Percentiles rank a stretch among this genome's conserved stretches.
Conservation (phyloP, 2,329 filamentous ascomycete species). For the Aspergillus ruber region DNA sequence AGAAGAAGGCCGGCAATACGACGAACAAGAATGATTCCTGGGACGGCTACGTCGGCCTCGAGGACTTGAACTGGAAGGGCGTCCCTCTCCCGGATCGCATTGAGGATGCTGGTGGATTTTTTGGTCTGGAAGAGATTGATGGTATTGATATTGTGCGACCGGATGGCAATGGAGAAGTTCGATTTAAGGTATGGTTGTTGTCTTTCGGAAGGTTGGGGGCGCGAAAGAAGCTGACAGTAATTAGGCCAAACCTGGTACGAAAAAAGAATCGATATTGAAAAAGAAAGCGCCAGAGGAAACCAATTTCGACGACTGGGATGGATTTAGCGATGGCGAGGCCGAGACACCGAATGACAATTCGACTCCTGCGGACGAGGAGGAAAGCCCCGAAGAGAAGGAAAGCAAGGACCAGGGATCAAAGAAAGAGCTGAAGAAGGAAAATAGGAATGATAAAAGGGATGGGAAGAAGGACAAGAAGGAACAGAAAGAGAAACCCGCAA, state of each 20-base stretch:
- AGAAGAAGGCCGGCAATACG: slow-evolving; percentile 21
- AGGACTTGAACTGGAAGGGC: slow-evolving; percentile 56
- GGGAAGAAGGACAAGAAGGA: slow-evolving; percentile 19
- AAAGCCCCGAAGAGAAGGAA: slow-evolving; percentile 8
- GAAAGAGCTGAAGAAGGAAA: slow-evolving; percentile 4
- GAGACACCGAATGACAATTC: slow-evolving; percentile 9
- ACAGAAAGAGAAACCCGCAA: slow-evolving; percentile 10
- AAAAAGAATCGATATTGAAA: slow-evolving; percentile 28
- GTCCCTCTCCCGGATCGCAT: slow-evolving; percentile 67
- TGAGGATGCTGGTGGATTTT: slow-evolving; percentile 90
- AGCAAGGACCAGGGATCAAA: slow-evolving; percentile 13
- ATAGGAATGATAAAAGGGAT: slow-evolving; percentile 19
- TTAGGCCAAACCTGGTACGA: slow-evolving; percentile 30
- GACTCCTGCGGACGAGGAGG: slow-evolving; percentile 4
- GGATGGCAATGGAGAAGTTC: slow-evolving; percentile 47
- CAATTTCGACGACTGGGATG: slow-evolving; percentile 55
- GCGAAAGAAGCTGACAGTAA: slow-evolving; percentile 3
- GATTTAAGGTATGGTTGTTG: slow-evolving; percentile 34
- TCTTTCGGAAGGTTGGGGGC: background rate
- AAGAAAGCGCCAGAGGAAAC: slow-evolving; percentile 11
- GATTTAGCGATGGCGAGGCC: slow-evolving; percentile 52
- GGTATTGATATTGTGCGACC: slow-evolving; percentile 75
- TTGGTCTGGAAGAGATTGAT: slow-evolving; percentile 83
- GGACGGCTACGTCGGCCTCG: slow-evolving; percentile 32
- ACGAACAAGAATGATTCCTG: slow-evolving; percentile 14